phyloP scores from a whole-genome alignment of 345 rosid species.

The Orychophragmus violaceus region DNA sequence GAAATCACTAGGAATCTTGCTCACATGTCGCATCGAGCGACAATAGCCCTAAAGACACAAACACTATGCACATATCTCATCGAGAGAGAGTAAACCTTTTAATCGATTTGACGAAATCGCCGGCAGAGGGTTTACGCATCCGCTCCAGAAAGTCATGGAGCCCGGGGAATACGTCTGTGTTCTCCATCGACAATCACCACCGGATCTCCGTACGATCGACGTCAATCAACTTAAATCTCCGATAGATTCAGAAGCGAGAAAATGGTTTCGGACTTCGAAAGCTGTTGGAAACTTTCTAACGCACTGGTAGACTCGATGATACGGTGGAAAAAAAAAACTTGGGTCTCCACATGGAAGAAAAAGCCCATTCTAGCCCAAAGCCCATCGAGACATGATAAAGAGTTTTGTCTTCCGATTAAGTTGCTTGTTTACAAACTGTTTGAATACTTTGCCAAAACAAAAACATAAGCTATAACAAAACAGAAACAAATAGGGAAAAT shows the following conservation, averaged over 20 bases:
- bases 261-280: too few relatives aligned
- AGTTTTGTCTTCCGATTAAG: too few relatives aligned
- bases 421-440: not conserved
- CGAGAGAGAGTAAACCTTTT: slow-evolving; percentile 52
- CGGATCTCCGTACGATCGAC: slow-evolving; percentile 4
- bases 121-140: slow-evolving; percentile 91
- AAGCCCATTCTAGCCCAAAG: not conserved
- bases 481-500: not conserved
- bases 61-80: not conserved
- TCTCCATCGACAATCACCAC: slow-evolving; percentile 51
- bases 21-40: not conserved
- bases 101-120: slow-evolving; percentile 89
- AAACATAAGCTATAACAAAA: not conserved
- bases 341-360: not conserved
- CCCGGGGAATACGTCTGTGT: slow-evolving; percentile 65
- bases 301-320: too few relatives aligned
- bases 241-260: not conserved
- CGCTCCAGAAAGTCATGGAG: slow-evolving; percentile 88
- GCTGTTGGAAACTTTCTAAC: too few relatives aligned
- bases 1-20: not conserved
- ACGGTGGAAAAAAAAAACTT: not conserved
- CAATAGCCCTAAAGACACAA: not conserved
- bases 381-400: too few relatives aligned
- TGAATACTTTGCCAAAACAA: not conserved
- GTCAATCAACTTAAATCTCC: not conserved